These are phyloP conservation scores for Dendrobium catenatum DNA, from an alignment of 106 monocot genomes.

Conservation along the genomic window DNA sequence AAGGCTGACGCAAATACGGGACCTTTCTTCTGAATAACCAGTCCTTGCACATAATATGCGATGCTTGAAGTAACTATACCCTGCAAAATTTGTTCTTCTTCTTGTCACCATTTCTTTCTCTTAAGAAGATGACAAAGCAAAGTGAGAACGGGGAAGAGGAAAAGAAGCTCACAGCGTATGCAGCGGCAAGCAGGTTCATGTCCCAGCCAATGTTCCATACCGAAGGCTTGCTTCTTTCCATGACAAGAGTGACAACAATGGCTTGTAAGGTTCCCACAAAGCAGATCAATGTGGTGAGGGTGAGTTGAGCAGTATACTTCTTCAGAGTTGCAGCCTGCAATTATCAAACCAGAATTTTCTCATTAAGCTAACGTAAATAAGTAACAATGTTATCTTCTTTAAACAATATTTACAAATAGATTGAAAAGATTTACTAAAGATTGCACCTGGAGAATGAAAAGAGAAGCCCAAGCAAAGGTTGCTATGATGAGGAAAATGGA, in stretches of 20 bases:
- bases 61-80: constrained; percentile 86
- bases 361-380: too few species aligned
- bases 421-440: background rate
- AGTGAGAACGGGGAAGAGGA: constrained; percentile 8
- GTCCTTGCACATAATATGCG: constrained; percentile 85
- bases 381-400: too few species aligned
- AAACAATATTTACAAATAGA: too few species aligned
- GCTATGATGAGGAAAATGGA: constrained; percentile 37
- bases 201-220: constrained; percentile 67
- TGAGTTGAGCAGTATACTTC: constrained; percentile 65
- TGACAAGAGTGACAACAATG: constrained; percentile 59
- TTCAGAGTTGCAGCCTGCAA: constrained; percentile 54
- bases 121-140: background rate
- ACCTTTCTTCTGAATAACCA: constrained; percentile 66
- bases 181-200: constrained; percentile 84
- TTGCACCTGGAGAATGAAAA: constrained; percentile 42
- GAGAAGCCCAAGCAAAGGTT: constrained; percentile 28
- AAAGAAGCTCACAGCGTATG: constrained; percentile 55
- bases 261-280: constrained; percentile 79
- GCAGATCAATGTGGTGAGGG: constrained; percentile 70
- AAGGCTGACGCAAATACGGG: constrained; percentile 88
- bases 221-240: constrained; percentile 43
- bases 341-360: background rate
- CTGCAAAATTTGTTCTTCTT: constrained; percentile 16
- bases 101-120: background rate